Evolutionary conservation across 495 filamentous ascomycete genomes (phyloP).

Genomic region (Tuber umbilicatum): DNA sequence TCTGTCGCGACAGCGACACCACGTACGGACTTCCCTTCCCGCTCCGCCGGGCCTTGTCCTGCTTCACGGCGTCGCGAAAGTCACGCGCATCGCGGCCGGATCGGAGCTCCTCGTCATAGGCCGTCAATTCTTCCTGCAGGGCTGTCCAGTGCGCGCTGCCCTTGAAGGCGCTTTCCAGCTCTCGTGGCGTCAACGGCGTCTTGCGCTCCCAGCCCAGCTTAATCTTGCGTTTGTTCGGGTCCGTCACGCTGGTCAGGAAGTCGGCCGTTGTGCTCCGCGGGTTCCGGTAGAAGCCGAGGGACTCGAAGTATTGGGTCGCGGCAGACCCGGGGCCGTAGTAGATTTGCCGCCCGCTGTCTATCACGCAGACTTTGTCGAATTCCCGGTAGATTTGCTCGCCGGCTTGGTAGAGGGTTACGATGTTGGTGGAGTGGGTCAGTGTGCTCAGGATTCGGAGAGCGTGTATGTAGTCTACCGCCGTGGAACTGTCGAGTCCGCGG

Average conservation of each 20-base stretch:
- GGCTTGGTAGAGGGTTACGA: slow-evolving; percentile 72
- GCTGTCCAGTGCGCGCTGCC: slow-evolving; percentile 43
- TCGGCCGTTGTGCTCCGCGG: slow-evolving; percentile 66
- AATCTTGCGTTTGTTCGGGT: slow-evolving; percentile 61
- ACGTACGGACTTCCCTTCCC: slow-evolving; percentile 61
- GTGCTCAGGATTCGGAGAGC: slow-evolving; percentile 62
- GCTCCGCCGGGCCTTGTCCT: slow-evolving; percentile 61
- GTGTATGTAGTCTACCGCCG: slow-evolving; percentile 49
- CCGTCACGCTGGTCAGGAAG: slow-evolving; percentile 72
- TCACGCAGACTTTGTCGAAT: slow-evolving; percentile 66
- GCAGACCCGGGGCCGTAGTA: slow-evolving; percentile 59
- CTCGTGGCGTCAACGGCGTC: slow-evolving; percentile 56
- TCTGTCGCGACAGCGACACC: slow-evolving; percentile 53
- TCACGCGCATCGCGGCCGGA: slow-evolving; percentile 60
- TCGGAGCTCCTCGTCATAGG: slow-evolving; percentile 57
- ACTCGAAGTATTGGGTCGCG: slow-evolving; percentile 62
- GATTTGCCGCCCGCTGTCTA: slow-evolving; percentile 60
- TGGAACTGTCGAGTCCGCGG: slow-evolving; percentile 51
- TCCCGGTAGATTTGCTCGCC: slow-evolving; percentile 64
- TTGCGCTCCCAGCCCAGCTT: slow-evolving; percentile 58
- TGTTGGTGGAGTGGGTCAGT: slow-evolving; percentile 68
- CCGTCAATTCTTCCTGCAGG: slow-evolving; percentile 51
- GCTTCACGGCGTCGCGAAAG: slow-evolving; percentile 63
- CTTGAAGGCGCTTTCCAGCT: slow-evolving; percentile 57
- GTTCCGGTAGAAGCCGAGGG: slow-evolving; percentile 62